phyloP scores from a whole-genome alignment of 805 yeast species.

The Suhomyces faveliae region DNA sequence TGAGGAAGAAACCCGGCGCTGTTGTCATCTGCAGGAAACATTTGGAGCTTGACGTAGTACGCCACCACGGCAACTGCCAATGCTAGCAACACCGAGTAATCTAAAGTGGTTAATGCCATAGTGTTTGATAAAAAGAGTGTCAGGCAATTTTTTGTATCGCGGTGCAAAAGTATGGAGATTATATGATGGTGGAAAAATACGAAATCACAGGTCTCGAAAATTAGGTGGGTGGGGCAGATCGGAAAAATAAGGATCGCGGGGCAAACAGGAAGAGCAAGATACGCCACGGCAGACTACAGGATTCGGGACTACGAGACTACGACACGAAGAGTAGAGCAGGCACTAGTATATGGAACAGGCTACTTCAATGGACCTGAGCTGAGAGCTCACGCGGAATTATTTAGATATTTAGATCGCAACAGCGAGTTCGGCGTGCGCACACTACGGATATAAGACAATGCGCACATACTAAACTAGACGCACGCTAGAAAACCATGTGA shows the following conservation, averaged over 20 bases:
- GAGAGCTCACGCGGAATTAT: too few species aligned
- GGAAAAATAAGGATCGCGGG: too few species aligned
- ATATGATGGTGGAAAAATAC: neutral
- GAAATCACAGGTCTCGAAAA: slow-evolving; percentile 2
- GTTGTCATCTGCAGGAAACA: slow-evolving; percentile 31
- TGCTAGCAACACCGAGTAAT: slow-evolving; percentile 63
- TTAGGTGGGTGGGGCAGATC: neutral
- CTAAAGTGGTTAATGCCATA: slow-evolving; percentile 71
- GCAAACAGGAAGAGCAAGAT: too few species aligned
- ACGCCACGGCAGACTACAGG: neutral
- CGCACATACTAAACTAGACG: too few species aligned
- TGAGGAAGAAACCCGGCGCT: slow-evolving; percentile 22
- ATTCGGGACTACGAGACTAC: too few species aligned
- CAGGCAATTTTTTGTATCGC: neutral
- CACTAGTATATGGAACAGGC: too few species aligned
- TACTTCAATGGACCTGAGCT: too few species aligned
- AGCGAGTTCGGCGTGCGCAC: too few species aligned
- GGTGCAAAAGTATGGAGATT: neutral
- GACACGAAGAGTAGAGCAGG: too few species aligned
- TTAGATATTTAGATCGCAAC: too few species aligned
- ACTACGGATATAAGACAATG: too few species aligned
- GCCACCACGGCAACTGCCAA: slow-evolving; percentile 64
- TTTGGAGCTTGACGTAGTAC: slow-evolving; percentile 62
- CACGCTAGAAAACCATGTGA: too few species aligned
- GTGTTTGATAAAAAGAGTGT: neutral